phyloP scores from a whole-genome alignment of 2,329 filamentous ascomycete species.

The Ophiosphaerella herpotricha region DNA sequence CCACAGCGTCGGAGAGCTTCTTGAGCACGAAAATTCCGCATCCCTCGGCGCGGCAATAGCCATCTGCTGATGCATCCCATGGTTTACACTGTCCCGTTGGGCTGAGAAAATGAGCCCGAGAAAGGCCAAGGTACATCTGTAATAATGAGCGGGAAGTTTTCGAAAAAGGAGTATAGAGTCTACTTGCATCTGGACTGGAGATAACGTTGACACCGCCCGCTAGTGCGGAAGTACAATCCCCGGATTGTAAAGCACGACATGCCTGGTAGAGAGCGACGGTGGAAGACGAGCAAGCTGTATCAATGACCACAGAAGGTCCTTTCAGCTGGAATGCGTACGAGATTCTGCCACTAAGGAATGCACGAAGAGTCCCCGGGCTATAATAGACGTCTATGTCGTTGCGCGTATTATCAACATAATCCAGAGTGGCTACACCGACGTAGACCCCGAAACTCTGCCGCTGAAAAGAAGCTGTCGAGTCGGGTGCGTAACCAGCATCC shows the following conservation, averaged over 20 bases:
- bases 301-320: conserved; percentile 48
- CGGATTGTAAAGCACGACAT: conserved; percentile 28
- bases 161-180: conserved; percentile 7
- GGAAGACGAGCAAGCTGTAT: conserved; percentile 43
- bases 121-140: conserved; percentile 7
- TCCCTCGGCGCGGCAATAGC: conserved; percentile 42
- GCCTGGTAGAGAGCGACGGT: conserved; percentile 33
- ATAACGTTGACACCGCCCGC: conserved; percentile 28
- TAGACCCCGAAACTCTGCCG: conserved; percentile 31
- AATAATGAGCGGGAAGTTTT: too few relatives aligned
- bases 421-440: conserved; percentile 28
- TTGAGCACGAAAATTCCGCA: conserved; percentile 35
- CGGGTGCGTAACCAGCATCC: conserved; percentile 4
- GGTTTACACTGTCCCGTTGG: conserved; percentile 30
- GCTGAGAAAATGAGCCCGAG: conserved; percentile 33
- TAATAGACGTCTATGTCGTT: too few relatives aligned
- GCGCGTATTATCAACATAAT: background rate
- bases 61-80: conserved; percentile 33
- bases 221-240: conserved; percentile 27
- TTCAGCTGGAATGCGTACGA: conserved; percentile 41
- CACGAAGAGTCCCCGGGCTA: conserved; percentile 36
- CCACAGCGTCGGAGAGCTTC: conserved; percentile 31
- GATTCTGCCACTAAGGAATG: conserved; percentile 57
- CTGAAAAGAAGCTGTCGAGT: conserved; percentile 20
- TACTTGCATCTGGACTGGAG: conserved; percentile 29